phyloP scores from a whole-genome alignment of 129 eudicot species.

The Lactuca sativa region DNA sequence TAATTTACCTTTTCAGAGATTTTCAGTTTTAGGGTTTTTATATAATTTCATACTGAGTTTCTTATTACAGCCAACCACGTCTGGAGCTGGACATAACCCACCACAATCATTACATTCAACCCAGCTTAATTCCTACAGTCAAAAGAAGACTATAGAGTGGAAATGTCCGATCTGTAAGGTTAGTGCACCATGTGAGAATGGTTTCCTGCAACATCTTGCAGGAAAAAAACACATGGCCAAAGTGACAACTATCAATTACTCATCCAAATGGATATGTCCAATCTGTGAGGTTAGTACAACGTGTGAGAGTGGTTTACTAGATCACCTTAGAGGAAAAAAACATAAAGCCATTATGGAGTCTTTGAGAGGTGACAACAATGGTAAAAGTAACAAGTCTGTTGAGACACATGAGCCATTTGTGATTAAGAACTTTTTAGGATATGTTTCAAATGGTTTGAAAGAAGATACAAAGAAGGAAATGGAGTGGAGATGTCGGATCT shows the following conservation, averaged over 20 bases:
- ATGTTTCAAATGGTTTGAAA: too few relatives aligned
- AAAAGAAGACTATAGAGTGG: slow-evolving; percentile 7
- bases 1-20: too few relatives aligned
- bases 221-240: slow-evolving; percentile 9
- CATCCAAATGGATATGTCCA: not conserved
- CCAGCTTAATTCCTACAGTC: slow-evolving; percentile 13
- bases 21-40: not conserved
- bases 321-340: not conserved
- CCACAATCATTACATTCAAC: slow-evolving; percentile 9
- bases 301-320: not conserved
- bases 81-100: slow-evolving; percentile 46
- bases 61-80: not conserved
- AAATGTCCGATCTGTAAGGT: not conserved
- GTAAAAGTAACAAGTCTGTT: too few relatives aligned
- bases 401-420: too few relatives aligned
- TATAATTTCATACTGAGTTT: not conserved
- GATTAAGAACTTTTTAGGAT: too few relatives aligned
- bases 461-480: slow-evolving; percentile 7
- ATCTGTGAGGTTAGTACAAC: not conserved
- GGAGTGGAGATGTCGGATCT: not conserved
- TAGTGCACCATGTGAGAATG: not conserved
- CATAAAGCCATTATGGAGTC: not conserved
- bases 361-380: not conserved
- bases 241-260: slow-evolving; percentile 11
- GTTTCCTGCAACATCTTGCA: not conserved